Conservation (phyloP, 2,329 filamentous ascomycete species). For the Raffaelea ambrosiae region DNA sequence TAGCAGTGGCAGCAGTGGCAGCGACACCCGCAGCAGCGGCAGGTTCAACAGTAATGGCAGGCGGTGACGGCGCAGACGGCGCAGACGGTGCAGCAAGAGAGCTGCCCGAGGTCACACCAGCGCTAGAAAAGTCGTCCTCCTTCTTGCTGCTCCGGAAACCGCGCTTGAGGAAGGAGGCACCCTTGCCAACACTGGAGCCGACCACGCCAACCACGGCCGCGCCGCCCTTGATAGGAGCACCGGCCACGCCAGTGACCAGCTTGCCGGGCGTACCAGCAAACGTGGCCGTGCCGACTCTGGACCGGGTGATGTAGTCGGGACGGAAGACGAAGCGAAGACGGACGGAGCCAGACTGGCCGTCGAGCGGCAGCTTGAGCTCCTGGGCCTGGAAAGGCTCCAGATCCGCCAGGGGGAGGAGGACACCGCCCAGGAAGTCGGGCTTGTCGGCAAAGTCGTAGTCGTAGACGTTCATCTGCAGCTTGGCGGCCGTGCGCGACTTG, state of each 20-base stretch:
- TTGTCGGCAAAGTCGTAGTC: constrained; percentile 98
- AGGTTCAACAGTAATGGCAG: constrained; percentile 32
- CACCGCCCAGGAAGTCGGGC: constrained; percentile 77
- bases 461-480: constrained; percentile 76
- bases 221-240: constrained; percentile 90
- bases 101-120: too few relatives aligned
- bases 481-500: constrained; percentile 73
- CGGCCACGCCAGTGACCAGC: constrained; percentile 72
- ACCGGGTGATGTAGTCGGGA: constrained; percentile 79
- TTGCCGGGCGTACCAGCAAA: constrained; percentile 87
- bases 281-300: constrained; percentile 82
- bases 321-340: constrained; percentile 84
- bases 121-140: constrained; percentile 36
- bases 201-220: constrained; percentile 64
- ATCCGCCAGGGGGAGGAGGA: constrained; percentile 65
- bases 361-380: constrained; percentile 65
- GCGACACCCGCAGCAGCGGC: constrained; percentile 9
- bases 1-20: constrained; percentile 3
- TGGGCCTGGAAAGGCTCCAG: constrained; percentile 79
- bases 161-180: constrained; percentile 82
- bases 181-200: constrained; percentile 75
- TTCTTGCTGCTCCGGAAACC: constrained; percentile 66
- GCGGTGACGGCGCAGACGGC: constrained; percentile 8
- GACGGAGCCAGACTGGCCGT: constrained; percentile 82
- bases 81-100: constrained; percentile 10